Conservation (phyloP, 2,329 filamentous ascomycete genomes). For the Trichocomaceae sp. region DNA sequence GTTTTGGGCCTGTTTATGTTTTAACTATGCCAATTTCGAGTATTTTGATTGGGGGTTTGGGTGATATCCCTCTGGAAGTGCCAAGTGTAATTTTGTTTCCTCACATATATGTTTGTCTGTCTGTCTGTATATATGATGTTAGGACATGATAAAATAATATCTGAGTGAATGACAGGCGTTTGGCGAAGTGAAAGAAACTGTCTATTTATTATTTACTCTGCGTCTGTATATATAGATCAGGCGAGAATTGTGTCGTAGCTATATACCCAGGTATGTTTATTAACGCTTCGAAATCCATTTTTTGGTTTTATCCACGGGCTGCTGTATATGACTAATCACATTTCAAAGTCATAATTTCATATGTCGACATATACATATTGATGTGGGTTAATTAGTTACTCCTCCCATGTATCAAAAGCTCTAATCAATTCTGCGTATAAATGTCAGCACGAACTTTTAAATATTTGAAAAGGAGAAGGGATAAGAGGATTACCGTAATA, state of each 20-base stretch:
- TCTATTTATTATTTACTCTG: no score
- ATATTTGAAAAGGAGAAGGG: neutral
- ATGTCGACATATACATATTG: neutral
- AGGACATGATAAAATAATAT: neutral
- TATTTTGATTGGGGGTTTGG: neutral
- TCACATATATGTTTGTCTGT: no score
- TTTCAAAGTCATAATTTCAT: neutral
- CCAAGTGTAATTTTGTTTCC: no score
- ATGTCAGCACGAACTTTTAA: neutral
- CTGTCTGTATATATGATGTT: no score
- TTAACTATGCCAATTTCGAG: neutral
- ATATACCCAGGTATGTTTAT: neutral
- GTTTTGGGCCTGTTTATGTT: slow-evolving; percentile 9
- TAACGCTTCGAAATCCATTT: neutral
- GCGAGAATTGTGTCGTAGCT: neutral
- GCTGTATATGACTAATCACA: no score
- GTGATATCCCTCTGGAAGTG: no score
- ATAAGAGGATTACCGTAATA: slow-evolving; percentile 34
- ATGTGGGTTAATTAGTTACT: slow-evolving; percentile 4
- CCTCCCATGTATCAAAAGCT: slow-evolving; percentile 8
- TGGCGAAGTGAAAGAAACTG: no score
- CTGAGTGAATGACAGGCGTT: neutral
- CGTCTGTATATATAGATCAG: no score
- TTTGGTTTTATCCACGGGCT: no score
- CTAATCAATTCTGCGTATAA: slow-evolving; percentile 12